A percentile compares a stretch with the other conserved stretches of the same genome.
Conservation (phyloP, 139 green algal species). For the Volvox reticuliferus region DNA sequence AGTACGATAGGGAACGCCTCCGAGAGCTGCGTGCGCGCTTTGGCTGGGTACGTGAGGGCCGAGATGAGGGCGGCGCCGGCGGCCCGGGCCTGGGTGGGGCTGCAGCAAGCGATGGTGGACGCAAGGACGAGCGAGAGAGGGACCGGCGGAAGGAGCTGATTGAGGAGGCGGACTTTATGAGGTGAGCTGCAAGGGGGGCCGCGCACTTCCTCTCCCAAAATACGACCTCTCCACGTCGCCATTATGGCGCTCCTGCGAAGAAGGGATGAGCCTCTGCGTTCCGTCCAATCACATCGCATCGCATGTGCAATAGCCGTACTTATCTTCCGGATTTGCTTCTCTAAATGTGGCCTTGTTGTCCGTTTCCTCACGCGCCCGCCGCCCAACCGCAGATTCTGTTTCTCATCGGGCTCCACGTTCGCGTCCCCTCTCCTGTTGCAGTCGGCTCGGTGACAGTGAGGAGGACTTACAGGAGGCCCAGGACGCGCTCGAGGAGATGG, state of each 20-base stretch:
- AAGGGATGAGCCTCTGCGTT: too few relatives aligned
- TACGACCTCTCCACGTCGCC: too few relatives aligned
- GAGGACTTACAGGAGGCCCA: conserved; percentile 76
- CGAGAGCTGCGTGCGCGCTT: conserved; percentile 54
- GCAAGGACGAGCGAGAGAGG: conserved; percentile 31
- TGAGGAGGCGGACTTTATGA: conserved; percentile 40
- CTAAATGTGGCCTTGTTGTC: too few relatives aligned
- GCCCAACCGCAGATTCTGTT: too few relatives aligned
- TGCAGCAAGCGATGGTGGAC: conserved; percentile 1
- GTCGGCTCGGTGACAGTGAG: conserved; percentile 61
- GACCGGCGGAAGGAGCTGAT: conserved; percentile 43
- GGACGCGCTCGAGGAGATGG: conserved; percentile 86
- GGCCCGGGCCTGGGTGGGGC: background rate
- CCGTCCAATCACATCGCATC: too few relatives aligned
- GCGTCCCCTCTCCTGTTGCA: background rate
- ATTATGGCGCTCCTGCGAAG: too few relatives aligned
- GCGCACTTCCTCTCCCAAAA: too few relatives aligned
- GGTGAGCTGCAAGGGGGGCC: background rate
- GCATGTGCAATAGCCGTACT: too few relatives aligned
- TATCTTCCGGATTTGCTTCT: too few relatives aligned
- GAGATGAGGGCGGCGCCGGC: conserved; percentile 18
- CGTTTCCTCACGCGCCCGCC: too few relatives aligned
- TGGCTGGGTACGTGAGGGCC: conserved; percentile 48
- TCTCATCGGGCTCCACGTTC: background rate
- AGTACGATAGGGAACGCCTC: conserved; percentile 55